Conservation (phyloP, 1,139 yeast species). For the Taphrina betulina region DNA sequence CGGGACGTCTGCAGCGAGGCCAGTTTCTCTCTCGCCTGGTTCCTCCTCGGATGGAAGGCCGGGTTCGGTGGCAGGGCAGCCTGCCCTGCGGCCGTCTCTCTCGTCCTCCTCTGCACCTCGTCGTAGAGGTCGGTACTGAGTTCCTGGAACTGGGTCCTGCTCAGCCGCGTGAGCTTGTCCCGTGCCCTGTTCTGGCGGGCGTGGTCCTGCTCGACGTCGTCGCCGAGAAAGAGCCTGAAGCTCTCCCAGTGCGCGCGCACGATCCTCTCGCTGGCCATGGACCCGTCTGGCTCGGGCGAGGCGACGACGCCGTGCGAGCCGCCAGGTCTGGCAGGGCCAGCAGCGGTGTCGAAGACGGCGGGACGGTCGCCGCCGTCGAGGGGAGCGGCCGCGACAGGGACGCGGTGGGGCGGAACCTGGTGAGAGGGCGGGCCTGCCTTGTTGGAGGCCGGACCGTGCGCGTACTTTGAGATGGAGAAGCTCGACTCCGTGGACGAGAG, state of each 20-base stretch:
- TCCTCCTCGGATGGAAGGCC: conserved; percentile 87
- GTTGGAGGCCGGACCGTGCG: background rate
- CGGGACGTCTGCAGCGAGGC: conserved; percentile 78
- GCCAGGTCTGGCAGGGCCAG: background rate
- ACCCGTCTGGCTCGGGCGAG: background rate
- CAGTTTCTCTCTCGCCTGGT: conserved; percentile 90
- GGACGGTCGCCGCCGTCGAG: background rate
- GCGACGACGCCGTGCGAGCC: background rate
- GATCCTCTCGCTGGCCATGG: background rate
- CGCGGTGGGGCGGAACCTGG: background rate
- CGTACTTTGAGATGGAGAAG: conserved; percentile 16
- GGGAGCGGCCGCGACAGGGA: background rate
- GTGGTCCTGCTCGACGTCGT: conserved; percentile 9
- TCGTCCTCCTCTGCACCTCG: conserved; percentile 70
- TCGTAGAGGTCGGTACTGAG: conserved; percentile 91
- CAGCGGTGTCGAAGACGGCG: background rate
- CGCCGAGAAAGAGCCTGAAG: conserved; percentile 7
- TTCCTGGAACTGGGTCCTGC: conserved; percentile 82
- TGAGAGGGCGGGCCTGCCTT: background rate
- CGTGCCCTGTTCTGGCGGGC: conserved; percentile 59
- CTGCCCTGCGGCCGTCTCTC: conserved; percentile 24
- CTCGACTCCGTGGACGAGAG: conserved; percentile 14
- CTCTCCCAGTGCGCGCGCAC: conserved; percentile 18
- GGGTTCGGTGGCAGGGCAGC: conserved; percentile 58
- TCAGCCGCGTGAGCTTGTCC: conserved; percentile 75